Evolutionary conservation across 345 rosid genomes (phyloP).

Genomic region (Balakata baccata): DNA sequence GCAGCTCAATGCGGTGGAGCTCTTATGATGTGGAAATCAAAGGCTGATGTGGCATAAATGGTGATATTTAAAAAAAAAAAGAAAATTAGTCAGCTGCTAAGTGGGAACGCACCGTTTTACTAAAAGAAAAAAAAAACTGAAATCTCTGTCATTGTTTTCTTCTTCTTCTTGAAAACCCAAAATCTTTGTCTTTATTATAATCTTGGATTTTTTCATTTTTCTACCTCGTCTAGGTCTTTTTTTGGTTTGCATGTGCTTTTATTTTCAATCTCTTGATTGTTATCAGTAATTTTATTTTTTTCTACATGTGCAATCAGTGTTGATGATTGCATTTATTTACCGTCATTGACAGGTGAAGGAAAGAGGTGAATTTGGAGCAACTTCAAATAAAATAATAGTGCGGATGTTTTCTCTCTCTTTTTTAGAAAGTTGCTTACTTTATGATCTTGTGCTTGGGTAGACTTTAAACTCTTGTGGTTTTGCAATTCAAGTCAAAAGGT

Average conservation of each 20-base stretch:
- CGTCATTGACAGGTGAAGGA: constrained; percentile 2
- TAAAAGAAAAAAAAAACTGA: no score
- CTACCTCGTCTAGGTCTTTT: background rate
- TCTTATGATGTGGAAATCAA: no score
- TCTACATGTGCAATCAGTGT: constrained; percentile 13
- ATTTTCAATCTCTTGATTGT: constrained; percentile 19
- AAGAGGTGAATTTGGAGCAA: constrained; percentile 13
- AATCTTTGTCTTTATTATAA: background rate
- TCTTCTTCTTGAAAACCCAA: no score
- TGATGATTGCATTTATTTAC: constrained; percentile 21
- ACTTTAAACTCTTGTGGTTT: constrained; percentile 24
- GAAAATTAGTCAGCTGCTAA: no score
- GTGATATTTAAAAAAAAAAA: no score
- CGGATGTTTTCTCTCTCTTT: background rate
- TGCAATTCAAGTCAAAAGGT: constrained; percentile 21
- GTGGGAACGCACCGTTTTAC: no score
- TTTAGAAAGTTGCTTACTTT: constrained; percentile 8
- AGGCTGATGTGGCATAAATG: no score
- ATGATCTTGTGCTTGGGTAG: constrained; percentile 23
- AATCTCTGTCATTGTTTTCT: no score
- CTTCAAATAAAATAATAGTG: constrained; percentile 14
- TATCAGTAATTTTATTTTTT: constrained; percentile 1
- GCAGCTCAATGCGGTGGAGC: no score
- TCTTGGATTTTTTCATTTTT: constrained; percentile 18
- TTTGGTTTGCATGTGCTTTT: constrained; percentile 22